These are phyloP conservation scores for Colletotrichum caudatum DNA, from an alignment of 2,329 filamentous ascomycete genomes.

Conservation along the genomic window DNA sequence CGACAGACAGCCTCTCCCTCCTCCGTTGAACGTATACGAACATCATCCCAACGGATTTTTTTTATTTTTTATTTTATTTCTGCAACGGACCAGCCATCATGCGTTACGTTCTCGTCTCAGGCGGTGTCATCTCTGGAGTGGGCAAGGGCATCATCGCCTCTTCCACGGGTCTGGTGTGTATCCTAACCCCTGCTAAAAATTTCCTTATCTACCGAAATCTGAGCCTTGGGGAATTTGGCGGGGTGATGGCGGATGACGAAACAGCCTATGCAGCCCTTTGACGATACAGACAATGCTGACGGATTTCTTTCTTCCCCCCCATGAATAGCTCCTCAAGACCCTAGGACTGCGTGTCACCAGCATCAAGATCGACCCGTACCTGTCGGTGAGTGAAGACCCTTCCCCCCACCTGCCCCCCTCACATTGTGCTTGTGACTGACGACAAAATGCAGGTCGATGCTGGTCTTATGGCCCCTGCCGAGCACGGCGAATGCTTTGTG, in stretches of 20 bases:
- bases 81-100: conserved; percentile 39
- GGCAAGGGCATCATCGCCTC: conserved; percentile 74
- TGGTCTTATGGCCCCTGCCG: conserved; percentile 47
- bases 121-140: conserved; percentile 68
- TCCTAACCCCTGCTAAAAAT: conserved; percentile 39
- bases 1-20: conserved; percentile 4
- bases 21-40: conserved; percentile 23
- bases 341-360: conserved; percentile 77
- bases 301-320: not conserved
- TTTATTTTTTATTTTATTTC: conserved; percentile 5
- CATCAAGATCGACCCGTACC: conserved; percentile 64
- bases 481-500: conserved; percentile 46
- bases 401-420: not conserved
- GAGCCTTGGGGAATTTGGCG: conserved; percentile 3
- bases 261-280: not conserved
- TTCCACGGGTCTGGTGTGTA: conserved; percentile 69
- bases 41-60: not conserved
- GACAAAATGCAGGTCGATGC: conserved; percentile 37
- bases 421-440: conserved; percentile 17
- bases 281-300: conserved; percentile 17
- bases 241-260: not conserved
- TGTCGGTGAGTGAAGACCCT: conserved; percentile 51
- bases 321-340: conserved; percentile 79
- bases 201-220: conserved; percentile 42
- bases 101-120: conserved; percentile 48